Evolutionary conservation across 1,139 yeast genomes (phyloP).

Genomic region (Zygosaccharomyces sapae): DNA sequence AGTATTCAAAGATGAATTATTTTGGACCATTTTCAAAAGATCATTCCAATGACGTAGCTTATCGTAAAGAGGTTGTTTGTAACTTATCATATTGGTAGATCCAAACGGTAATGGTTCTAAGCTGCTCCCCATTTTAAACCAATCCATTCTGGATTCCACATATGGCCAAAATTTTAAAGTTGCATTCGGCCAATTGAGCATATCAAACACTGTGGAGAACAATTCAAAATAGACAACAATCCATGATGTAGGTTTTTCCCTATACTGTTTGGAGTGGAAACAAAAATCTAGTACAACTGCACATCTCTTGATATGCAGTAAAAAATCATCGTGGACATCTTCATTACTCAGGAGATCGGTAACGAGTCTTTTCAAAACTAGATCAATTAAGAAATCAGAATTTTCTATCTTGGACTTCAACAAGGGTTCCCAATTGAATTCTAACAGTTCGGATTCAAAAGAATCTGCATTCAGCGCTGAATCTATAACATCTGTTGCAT

Average conservation of each 20-base stretch:
- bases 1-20: constrained; percentile 25
- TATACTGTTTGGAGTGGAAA: constrained; percentile 20
- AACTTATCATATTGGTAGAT: constrained; percentile 28
- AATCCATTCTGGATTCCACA: constrained; percentile 29
- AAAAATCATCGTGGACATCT: constrained; percentile 8
- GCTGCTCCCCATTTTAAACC: constrained; percentile 28
- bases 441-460: constrained; percentile 10
- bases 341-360: constrained; percentile 15
- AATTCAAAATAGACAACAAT: constrained; percentile 25
- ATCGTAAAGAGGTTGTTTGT: constrained; percentile 32
- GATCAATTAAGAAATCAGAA: constrained; percentile 16
- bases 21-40: constrained; percentile 18
- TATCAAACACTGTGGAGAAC: constrained; percentile 20
- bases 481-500: constrained; percentile 6
- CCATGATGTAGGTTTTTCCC: constrained; percentile 19
- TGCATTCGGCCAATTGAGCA: constrained; percentile 28
- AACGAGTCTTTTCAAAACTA: constrained; percentile 18
- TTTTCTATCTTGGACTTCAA: constrained; percentile 4
- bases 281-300: constrained; percentile 24
- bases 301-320: constrained; percentile 11
- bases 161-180: constrained; percentile 30
- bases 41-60: constrained; percentile 33
- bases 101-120: constrained; percentile 19
- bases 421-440: constrained; percentile 17
- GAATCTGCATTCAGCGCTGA: constrained; percentile 8